Evolutionary conservation across 257 asterid species (phyloP).

Genomic region (Cinchona pubescens): DNA sequence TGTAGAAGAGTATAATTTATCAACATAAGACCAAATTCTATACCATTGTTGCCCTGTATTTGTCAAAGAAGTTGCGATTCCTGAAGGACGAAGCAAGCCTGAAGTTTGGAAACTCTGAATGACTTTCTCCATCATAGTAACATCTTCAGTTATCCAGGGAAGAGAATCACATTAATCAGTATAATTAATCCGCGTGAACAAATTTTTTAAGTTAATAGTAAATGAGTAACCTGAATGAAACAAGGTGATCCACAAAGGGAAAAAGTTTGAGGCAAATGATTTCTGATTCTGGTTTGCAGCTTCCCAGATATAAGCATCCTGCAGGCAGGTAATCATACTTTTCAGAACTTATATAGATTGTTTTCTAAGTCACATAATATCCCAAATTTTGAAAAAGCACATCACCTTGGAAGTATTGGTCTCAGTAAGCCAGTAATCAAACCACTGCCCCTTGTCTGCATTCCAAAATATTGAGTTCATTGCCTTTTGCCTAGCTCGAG

Average conservation of each 20-base stretch:
- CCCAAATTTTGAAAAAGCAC: constrained; percentile 1
- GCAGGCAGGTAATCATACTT: background rate
- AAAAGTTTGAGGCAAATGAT: constrained; percentile 67
- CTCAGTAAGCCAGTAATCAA: constrained; percentile 70
- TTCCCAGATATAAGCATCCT: constrained; percentile 58
- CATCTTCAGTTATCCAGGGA: constrained; percentile 38
- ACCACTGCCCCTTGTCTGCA: constrained; percentile 70
- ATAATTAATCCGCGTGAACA: background rate
- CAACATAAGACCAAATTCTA: background rate
- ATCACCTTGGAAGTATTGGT: constrained; percentile 36
- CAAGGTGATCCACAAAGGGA: constrained; percentile 70
- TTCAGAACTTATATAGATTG: background rate
- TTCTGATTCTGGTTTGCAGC: constrained; percentile 58
- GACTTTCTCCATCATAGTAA: constrained; percentile 44
- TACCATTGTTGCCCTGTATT: constrained; percentile 94
- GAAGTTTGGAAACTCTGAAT: constrained; percentile 54
- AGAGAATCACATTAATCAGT: background rate
- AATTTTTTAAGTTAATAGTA: constrained; percentile 1
- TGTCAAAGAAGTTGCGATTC: constrained; percentile 73
- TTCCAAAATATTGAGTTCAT: constrained; percentile 73
- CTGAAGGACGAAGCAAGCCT: constrained; percentile 62
- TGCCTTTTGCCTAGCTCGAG: constrained; percentile 58
- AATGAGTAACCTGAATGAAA: constrained; percentile 57
- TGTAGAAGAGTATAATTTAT: background rate
- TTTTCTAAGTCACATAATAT: background rate